Conservation (phyloP, 768 basidiomycete genomes). For the Termitomyces sp. region DNA sequence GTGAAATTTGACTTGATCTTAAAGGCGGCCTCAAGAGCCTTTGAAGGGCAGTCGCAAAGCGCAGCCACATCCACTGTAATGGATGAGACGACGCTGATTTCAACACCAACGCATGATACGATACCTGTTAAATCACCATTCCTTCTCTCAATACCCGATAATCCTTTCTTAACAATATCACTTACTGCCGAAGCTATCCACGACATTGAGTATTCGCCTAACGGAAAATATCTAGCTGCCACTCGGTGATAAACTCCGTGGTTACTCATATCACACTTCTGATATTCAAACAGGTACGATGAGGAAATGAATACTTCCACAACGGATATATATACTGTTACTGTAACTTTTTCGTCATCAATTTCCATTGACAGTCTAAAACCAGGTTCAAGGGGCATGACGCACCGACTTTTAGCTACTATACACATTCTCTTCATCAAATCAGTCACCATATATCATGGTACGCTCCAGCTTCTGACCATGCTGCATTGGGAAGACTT, state of each 20-base stretch:
- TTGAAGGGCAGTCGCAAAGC: not conserved
- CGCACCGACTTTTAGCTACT: not conserved
- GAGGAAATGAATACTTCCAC: not conserved
- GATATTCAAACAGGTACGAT: conserved; percentile 7
- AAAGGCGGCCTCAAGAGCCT: not conserved
- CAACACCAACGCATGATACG: not conserved
- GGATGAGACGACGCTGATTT: not conserved
- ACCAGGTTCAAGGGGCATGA: not conserved
- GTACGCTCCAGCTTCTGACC: not conserved
- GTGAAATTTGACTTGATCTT: not conserved
- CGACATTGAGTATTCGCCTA: conserved; percentile 14
- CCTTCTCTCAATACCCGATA: not conserved
- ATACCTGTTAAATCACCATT: not conserved
- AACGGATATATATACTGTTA: conserved; percentile 1
- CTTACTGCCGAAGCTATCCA: conserved; percentile 2
- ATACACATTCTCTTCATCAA: not conserved
- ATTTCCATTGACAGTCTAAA: not conserved
- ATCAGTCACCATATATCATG: conserved; percentile 9
- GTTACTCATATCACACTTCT: not conserved
- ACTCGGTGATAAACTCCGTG: conserved; percentile 1
- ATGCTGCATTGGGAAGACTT: too few species aligned
- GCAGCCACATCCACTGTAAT: not conserved
- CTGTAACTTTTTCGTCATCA: not conserved
- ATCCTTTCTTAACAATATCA: not conserved
- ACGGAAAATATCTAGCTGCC: conserved; percentile 8